Base-by-base conservation (phyloP, 2,329 filamentous ascomycete genomes). In the Pseudogymnoascus sp. region DNA sequence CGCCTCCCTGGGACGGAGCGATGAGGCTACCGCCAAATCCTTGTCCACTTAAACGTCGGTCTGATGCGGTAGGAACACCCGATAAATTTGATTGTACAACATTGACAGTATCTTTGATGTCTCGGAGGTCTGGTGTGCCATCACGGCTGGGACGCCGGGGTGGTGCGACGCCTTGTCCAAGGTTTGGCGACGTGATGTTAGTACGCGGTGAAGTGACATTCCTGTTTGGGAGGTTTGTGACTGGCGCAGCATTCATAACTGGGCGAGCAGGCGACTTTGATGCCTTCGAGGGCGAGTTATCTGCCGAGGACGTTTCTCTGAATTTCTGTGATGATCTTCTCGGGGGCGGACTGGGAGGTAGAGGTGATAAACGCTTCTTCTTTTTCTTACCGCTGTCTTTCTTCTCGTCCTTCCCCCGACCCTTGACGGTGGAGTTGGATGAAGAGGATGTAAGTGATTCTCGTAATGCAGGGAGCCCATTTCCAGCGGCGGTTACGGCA, bases 361-460 rank as follows among this genome's bases (percentile, higher is more conserved):
- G 73, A 1, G 78, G 75, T n/a, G 77, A 73, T 4, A 81, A 68
- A 17, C 73, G 71, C 67, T 76, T 79, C 58, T 74, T 74, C 61
- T 75, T 76, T 67, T 76, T 78, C 17, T 66, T 61, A 37, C 62
- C 62, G 17, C 13, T 59, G 10, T 50, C 63, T 17, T 62, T 67
- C 31, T 57, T 64, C 71, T 72, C 77, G 64, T 72, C 79, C 64
- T 72, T 78, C 10, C 78, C 78, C 24, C 77, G 79, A 13, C 76
- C 80, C 35, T 84, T 80, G 7, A 89, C 81, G 1, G 86, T 89
- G 5, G 87, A 89, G 63, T 82, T 84, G 4, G 87, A 89, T 0
- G 88, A 90, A 0, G 88, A 90, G 1, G 88, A 91, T 21, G 81
- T 87, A 4, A 85, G 76, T 1, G 87, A 87, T 70, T 92, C 88